Evolutionary conservation across 805 yeast genomes (phyloP).

Genomic region (Lipomyces starkeyi): DNA sequence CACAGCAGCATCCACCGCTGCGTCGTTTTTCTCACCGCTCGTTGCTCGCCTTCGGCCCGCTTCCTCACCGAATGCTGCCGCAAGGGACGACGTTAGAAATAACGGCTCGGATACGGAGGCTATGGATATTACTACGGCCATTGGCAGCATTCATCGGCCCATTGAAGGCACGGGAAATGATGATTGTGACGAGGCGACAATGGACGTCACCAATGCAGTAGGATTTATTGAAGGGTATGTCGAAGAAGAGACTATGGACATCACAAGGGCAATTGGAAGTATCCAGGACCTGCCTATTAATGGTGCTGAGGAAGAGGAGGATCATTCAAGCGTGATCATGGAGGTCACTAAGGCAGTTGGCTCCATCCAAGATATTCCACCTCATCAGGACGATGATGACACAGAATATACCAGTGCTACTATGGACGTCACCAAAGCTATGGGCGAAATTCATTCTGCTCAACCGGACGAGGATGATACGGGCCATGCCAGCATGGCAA

Average conservation of each 20-base stretch:
- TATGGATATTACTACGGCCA: constrained; percentile 35
- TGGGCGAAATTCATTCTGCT: constrained; percentile 27
- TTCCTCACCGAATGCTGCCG: background rate
- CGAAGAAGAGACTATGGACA: constrained; percentile 30
- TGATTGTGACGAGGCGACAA: constrained; percentile 30
- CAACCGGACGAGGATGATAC: constrained; percentile 6
- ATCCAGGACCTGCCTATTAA: constrained; percentile 1
- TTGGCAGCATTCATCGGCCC: constrained; percentile 19
- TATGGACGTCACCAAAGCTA: constrained; percentile 37
- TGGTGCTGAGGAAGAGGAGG: constrained; percentile 4
- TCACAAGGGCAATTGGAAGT: constrained; percentile 19
- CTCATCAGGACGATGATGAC: constrained; percentile 13
- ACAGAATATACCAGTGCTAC: constrained; percentile 22
- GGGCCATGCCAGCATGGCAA: constrained; percentile 20
- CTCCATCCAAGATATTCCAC: constrained; percentile 8
- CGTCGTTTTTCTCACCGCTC: constrained; percentile 17
- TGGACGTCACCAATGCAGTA: constrained; percentile 37
- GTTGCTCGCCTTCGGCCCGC: constrained; percentile 7
- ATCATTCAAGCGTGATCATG: constrained; percentile 32
- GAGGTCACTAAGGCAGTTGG: constrained; percentile 35
- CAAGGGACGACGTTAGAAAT: constrained; percentile 16
- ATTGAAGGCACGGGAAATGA: constrained; percentile 7
- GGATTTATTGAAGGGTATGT: constrained; percentile 25
- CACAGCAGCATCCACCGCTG: background rate
- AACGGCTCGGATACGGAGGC: constrained; percentile 27